phyloP scores from a whole-genome alignment of 2,329 filamentous ascomycete species.

The Cladosporium sp. region DNA sequence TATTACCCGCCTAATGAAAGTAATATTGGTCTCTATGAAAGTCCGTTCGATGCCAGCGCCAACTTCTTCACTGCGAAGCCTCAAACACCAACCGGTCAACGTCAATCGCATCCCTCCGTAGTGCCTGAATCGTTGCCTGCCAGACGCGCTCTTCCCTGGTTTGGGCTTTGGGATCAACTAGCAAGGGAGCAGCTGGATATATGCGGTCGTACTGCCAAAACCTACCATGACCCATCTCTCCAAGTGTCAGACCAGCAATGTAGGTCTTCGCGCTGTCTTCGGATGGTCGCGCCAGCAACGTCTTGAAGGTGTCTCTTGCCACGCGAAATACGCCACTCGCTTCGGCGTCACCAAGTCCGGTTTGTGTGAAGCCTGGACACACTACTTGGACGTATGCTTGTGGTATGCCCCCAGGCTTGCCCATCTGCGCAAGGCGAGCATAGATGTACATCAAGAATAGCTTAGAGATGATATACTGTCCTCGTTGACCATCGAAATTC shows the following conservation, averaged over 20 bases:
- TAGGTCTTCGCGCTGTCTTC: slow-evolving; percentile 20
- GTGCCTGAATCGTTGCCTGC: background rate
- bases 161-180: background rate
- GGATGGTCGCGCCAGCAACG: background rate
- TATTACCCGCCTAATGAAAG: no score
- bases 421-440: background rate
- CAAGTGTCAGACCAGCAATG: slow-evolving; percentile 15
- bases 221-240: slow-evolving; percentile 16
- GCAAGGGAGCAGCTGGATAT: background rate
- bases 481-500: background rate
- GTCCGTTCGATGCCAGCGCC: background rate
- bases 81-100: background rate
- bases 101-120: background rate
- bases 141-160: background rate
- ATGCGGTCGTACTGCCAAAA: slow-evolving; percentile 17
- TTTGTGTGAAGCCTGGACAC: background rate
- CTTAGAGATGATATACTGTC: slow-evolving; percentile 18
- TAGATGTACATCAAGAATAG: slow-evolving; percentile 14
- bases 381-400: background rate
- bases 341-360: background rate
- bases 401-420: background rate
- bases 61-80: background rate
- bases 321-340: background rate
- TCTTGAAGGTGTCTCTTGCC: background rate
- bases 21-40: no score